A percentile compares a stretch with the other conserved stretches of the same genome.
These are phyloP conservation scores for Penicillium sp. DNA, from an alignment of 2,329 filamentous ascomycete genomes.

Conservation along the genomic window DNA sequence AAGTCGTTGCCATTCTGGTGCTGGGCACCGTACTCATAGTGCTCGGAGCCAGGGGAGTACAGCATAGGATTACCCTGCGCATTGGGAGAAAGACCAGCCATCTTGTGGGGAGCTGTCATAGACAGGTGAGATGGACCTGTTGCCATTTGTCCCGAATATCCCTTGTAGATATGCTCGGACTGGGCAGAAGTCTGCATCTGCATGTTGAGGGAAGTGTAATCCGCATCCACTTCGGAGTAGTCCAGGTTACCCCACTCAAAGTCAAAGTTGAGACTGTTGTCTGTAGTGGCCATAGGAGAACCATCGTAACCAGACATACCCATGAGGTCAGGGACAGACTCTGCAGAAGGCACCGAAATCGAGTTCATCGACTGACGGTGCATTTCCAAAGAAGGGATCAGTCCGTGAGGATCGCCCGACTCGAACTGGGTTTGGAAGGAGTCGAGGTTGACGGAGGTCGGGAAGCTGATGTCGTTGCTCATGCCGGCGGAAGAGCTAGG, in stretches of 20 bases:
- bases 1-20: conserved; percentile 23
- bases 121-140: background rate
- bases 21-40: conserved; percentile 16
- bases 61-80: conserved; percentile 32
- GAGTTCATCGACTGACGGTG: conserved; percentile 27
- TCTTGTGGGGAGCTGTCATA: conserved; percentile 4
- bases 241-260: conserved; percentile 27
- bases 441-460: conserved; percentile 25
- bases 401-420: conserved; percentile 27
- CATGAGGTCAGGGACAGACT: conserved; percentile 25
- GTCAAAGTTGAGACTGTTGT: conserved; percentile 22
- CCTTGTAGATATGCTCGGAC: conserved; percentile 3
- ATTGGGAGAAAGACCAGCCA: conserved; percentile 25
- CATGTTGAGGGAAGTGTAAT: conserved; percentile 14
- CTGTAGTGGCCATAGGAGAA: conserved; percentile 24
- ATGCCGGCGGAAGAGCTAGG: conserved; percentile 12
- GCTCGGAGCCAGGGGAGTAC: conserved; percentile 28
- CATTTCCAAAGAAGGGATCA: conserved; percentile 27
- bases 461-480: conserved; percentile 22
- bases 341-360: conserved; percentile 19
- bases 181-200: conserved; percentile 18
- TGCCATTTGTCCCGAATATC: background rate
- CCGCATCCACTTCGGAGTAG: conserved; percentile 13
- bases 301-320: conserved; percentile 17
- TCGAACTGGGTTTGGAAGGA: conserved; percentile 31